A percentile compares a stretch with the other conserved stretches of the same genome.
Evolutionary conservation across 352 stramenopile species (phyloP).

Genomic region (Globisporangium rhizosaccharum): DNA sequence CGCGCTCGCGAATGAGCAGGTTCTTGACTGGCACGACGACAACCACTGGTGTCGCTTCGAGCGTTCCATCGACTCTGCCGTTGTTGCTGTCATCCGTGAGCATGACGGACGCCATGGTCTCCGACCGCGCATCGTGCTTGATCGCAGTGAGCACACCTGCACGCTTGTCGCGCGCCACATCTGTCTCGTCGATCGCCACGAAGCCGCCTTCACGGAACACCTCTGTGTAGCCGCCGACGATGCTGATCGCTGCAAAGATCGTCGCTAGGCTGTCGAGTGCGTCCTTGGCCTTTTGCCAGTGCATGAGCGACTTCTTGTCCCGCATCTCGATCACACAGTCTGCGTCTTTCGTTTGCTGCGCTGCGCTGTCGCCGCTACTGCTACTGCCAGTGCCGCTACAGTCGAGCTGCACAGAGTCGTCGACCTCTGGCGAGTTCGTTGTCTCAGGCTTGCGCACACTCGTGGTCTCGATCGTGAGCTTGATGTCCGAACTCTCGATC

Average conservation of each 20-base stretch:
- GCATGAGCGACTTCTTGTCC: slow-evolving; percentile 61
- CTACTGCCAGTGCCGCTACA: neutral
- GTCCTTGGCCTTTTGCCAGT: slow-evolving; percentile 78
- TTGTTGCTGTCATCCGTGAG: neutral
- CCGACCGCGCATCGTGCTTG: slow-evolving; percentile 34
- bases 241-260: slow-evolving; percentile 58
- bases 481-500: slow-evolving; percentile 16
- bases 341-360: slow-evolving; percentile 9
- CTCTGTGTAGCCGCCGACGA: slow-evolving; percentile 73
- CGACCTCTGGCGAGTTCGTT: slow-evolving; percentile 51
- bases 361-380: neutral
- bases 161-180: slow-evolving; percentile 19
- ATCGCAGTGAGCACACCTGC: slow-evolving; percentile 28
- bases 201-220: slow-evolving; percentile 56
- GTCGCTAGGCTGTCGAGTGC: slow-evolving; percentile 48
- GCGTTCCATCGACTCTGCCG: neutral
- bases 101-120: slow-evolving; percentile 29
- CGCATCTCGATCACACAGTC: slow-evolving; percentile 19
- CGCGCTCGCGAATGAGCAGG: slow-evolving; percentile 57
- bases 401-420: slow-evolving; percentile 21
- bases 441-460: slow-evolving; percentile 51
- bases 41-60: slow-evolving; percentile 4
- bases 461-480: slow-evolving; percentile 15
- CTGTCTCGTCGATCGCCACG: slow-evolving; percentile 46
- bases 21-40: slow-evolving; percentile 40